These are phyloP conservation scores for Globisporangium orthogonon DNA, from an alignment of 352 stramenopile genomes.

Conservation along the genomic window DNA sequence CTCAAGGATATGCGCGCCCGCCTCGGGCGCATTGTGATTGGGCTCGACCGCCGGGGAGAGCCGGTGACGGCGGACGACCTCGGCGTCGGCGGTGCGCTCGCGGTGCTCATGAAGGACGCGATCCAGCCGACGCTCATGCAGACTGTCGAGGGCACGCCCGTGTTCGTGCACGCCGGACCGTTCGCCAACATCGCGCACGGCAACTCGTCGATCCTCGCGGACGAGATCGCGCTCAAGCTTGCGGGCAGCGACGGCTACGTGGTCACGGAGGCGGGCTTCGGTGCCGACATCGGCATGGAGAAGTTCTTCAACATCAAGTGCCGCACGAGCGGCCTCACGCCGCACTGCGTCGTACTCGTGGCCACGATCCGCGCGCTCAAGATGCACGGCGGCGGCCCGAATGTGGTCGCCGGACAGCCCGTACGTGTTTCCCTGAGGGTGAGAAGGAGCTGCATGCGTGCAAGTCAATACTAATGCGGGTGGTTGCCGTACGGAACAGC, in stretches of 20 bases:
- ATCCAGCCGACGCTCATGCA: constrained; percentile 98
- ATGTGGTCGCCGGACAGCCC: constrained; percentile 91
- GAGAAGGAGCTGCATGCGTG: neutral
- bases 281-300: constrained; percentile 95
- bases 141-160: constrained; percentile 93
- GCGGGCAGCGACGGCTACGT: constrained; percentile 95
- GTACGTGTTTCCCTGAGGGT: constrained; percentile 31
- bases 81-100: constrained; percentile 92
- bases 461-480: neutral
- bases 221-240: constrained; percentile 92
- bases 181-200: constrained; percentile 98
- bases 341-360: constrained; percentile 96
- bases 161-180: constrained; percentile 97
- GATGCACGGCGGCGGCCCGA: constrained; percentile 97
- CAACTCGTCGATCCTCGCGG: constrained; percentile 96
- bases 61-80: constrained; percentile 96
- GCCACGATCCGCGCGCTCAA: constrained; percentile 98
- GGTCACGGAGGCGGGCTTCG: constrained; percentile 98
- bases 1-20: constrained; percentile 93
- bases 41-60: constrained; percentile 65
- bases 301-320: constrained; percentile 99
- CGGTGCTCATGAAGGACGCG: constrained; percentile 98
- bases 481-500: constrained; percentile 15
- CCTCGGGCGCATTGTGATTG: constrained; percentile 94
- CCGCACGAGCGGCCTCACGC: constrained; percentile 91